A percentile compares a stretch with the other conserved stretches of the same genome.
These are phyloP conservation scores for Russula virescens DNA, from an alignment of 768 basidiomycete species.

Conservation along the genomic window DNA sequence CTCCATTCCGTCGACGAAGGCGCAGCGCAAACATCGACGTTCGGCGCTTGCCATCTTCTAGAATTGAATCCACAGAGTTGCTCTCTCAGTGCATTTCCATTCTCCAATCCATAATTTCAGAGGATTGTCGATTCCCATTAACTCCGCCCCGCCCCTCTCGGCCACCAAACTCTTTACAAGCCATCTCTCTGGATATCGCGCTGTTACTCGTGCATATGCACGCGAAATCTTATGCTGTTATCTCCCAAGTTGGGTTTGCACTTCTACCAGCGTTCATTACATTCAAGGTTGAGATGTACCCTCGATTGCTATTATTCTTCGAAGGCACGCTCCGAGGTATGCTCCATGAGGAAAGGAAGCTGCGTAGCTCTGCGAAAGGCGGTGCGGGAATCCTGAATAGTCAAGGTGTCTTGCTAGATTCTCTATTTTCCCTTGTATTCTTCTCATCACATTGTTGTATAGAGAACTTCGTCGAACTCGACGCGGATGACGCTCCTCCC, in stretches of 20 bases:
- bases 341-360: constrained; percentile 41
- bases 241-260: constrained; percentile 58
- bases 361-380: constrained; percentile 23
- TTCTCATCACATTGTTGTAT: background rate
- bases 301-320: constrained; percentile 61
- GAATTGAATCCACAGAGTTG: constrained; percentile 43
- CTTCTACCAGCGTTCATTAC: constrained; percentile 71
- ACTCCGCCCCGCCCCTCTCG: constrained; percentile 52
- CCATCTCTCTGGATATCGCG: constrained; percentile 64
- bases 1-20: constrained; percentile 43
- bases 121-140: constrained; percentile 67
- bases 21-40: constrained; percentile 36
- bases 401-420: constrained; percentile 6
- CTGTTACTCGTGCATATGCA: constrained; percentile 56
- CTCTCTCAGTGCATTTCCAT: constrained; percentile 54
- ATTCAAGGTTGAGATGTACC: constrained; percentile 57
- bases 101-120: constrained; percentile 56
- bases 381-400: background rate
- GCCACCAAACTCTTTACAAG: constrained; percentile 75
- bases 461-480: background rate
- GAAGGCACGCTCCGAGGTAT: constrained; percentile 53
- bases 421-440: background rate
- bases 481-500: background rate
- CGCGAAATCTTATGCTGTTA: constrained; percentile 43
- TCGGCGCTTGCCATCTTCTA: constrained; percentile 46